Conservation (phyloP, 805 yeast species). For the Ascoidea asiatica region DNA sequence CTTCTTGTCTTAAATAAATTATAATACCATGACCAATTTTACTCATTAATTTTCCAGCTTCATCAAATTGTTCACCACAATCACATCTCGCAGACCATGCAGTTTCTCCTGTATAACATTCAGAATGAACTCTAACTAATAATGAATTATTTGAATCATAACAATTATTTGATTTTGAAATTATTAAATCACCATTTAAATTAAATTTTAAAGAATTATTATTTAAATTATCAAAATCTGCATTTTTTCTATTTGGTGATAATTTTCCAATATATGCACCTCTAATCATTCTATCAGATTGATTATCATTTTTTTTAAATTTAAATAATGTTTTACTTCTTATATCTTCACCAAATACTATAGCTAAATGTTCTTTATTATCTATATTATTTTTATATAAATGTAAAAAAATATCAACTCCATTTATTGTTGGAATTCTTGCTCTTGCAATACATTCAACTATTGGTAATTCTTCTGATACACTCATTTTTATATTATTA, state of each 20-base stretch:
- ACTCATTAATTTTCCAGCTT: constrained; percentile 92
- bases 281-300: constrained; percentile 91
- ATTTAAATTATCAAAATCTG: constrained; percentile 42
- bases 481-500: too few relatives aligned
- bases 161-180: too few relatives aligned
- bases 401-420: constrained; percentile 89
- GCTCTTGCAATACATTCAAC: constrained; percentile 91
- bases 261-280: constrained; percentile 92
- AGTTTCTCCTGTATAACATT: constrained; percentile 97
- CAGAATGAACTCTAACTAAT: constrained; percentile 85
- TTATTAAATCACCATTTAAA: constrained; percentile 22
- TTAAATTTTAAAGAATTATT: constrained; percentile 28
- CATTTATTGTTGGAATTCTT: constrained; percentile 89
- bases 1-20: constrained; percentile 93
- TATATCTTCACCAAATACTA: constrained; percentile 89
- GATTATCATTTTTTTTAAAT: constrained; percentile 56
- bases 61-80: constrained; percentile 98
- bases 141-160: constrained; percentile 22
- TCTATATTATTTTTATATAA: constrained; percentile 78
- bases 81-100: constrained; percentile 99
- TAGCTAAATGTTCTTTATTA: constrained; percentile 89
- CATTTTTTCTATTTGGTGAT: constrained; percentile 70
- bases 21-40: constrained; percentile 81
- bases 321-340: constrained; percentile 63
- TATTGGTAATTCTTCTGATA: constrained; percentile 49